Percentiles rank a stretch among this genome's conserved stretches.
Evolutionary conservation across 2,329 filamentous ascomycete genomes (phyloP).

Genomic region (Dryadomyces sulphureus): DNA sequence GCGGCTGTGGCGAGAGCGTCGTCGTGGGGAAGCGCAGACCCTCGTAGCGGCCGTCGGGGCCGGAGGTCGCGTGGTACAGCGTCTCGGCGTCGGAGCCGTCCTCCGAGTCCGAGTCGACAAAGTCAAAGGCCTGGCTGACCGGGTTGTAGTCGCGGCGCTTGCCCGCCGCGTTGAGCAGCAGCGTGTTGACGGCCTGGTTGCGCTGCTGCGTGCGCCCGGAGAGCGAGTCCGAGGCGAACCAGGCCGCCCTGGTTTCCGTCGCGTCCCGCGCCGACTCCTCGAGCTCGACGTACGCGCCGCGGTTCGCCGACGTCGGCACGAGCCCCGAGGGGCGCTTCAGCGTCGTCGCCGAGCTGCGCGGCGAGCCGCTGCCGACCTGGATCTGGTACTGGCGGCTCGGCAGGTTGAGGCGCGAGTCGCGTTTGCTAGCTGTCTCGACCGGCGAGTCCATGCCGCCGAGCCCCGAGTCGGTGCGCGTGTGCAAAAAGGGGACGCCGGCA

Average conservation of each 20-base stretch:
- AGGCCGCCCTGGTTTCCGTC: conserved; percentile 33
- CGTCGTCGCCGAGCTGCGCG: conserved; percentile 20
- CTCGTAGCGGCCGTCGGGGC: conserved; percentile 26
- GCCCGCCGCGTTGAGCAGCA: conserved; percentile 16
- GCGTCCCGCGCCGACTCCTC: background rate
- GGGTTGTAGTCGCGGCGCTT: conserved; percentile 29
- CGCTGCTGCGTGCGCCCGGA: conserved; percentile 38
- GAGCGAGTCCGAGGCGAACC: conserved; percentile 38
- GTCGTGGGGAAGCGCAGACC: conserved; percentile 38
- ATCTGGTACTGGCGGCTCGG: conserved; percentile 42
- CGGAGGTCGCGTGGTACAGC: conserved; percentile 17
- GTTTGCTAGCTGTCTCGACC: conserved; percentile 17
- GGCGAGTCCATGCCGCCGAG: conserved; percentile 40
- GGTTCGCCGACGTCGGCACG: conserved; percentile 11
- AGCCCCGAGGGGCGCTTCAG: conserved; percentile 31
- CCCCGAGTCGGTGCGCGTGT: conserved; percentile 46
- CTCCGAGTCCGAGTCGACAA: conserved; percentile 11
- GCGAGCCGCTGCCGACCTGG: conserved; percentile 19
- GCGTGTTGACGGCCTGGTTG: conserved; percentile 26
- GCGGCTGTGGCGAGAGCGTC: background rate
- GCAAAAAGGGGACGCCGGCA: conserved; percentile 59
- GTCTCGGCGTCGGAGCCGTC: conserved; percentile 20
- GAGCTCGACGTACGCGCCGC: conserved; percentile 34
- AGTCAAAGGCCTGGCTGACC: conserved; percentile 28
- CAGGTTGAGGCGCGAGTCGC: conserved; percentile 37